A percentile compares a stretch with the other conserved stretches of the same genome.
Conservation (phyloP, 768 basidiomycete species). For the Gyrodon lividus region DNA sequence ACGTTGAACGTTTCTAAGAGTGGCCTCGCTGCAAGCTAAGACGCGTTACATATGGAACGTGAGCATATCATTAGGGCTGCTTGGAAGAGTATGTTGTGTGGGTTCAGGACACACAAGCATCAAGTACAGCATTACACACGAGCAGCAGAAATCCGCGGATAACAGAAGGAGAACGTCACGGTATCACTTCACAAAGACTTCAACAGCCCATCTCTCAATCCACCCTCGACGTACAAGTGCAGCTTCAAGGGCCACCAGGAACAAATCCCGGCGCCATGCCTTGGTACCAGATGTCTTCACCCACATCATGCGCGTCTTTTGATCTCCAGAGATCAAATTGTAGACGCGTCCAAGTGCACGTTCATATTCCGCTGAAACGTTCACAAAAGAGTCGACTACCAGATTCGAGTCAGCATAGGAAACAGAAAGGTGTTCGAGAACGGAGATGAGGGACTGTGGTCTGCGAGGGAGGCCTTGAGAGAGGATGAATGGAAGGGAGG, state of each 20-base stretch:
- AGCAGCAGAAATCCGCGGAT: background rate
- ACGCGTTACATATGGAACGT: too few species aligned
- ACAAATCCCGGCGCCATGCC: slow-evolving; percentile 46
- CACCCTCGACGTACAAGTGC: slow-evolving; percentile 44
- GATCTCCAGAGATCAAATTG: slow-evolving; percentile 9
- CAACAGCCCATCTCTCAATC: slow-evolving; percentile 47
- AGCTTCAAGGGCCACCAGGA: slow-evolving; percentile 53
- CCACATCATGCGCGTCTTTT: slow-evolving; percentile 10
- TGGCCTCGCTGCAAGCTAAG: too few species aligned
- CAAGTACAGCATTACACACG: background rate
- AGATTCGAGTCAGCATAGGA: slow-evolving; percentile 19
- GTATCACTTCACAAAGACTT: slow-evolving; percentile 18
- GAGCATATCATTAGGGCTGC: too few species aligned
- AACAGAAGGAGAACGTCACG: background rate
- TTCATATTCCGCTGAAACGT: slow-evolving; percentile 39
- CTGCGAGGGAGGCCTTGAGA: slow-evolving; percentile 35
- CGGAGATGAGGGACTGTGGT: slow-evolving; percentile 35
- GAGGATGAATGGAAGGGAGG: slow-evolving; percentile 44
- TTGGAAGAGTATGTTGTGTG: too few species aligned
- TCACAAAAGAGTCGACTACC: slow-evolving; percentile 35
- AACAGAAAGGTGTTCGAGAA: slow-evolving; percentile 37
- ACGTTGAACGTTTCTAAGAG: too few species aligned
- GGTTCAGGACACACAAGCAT: background rate
- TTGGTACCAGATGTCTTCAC: slow-evolving; percentile 27
- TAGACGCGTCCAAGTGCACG: slow-evolving; percentile 9